These are phyloP conservation scores for thale cress (Arabidopsis thaliana) DNA, from an alignment of 345 rosid genomes.

Conservation along the genomic window DNA sequence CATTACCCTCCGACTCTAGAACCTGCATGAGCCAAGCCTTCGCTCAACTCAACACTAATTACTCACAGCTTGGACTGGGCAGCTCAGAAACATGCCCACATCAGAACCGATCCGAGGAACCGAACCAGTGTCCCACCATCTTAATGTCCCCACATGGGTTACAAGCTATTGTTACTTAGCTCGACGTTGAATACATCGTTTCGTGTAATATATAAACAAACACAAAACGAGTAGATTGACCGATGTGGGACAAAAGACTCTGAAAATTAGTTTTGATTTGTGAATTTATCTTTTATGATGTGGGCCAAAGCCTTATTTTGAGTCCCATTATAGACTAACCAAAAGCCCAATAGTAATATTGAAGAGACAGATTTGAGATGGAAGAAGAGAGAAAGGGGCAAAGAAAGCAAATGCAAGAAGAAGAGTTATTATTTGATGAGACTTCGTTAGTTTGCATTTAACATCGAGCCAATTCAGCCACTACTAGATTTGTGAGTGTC, in stretches of 20 bases:
- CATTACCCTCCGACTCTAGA: constrained; percentile 7
- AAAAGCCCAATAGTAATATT: neutral
- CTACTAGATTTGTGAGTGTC: neutral
- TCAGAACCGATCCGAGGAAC: neutral
- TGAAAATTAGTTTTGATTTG: neutral
- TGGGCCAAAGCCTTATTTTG: neutral
- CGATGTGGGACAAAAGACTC: constrained; percentile 34
- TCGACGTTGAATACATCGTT: neutral
- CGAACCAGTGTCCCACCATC: constrained; percentile 20
- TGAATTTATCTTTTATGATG: neutral
- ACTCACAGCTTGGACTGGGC: constrained; percentile 38
- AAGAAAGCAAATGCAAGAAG: constrained; percentile 27
- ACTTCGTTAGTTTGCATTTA: neutral
- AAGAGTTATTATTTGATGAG: neutral
- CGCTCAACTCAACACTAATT: neutral
- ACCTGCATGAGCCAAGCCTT: neutral
- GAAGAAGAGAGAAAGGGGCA: neutral
- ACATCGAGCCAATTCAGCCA: neutral
- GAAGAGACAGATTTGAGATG: neutral
- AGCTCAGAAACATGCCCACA: neutral
- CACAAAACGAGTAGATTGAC: neutral
- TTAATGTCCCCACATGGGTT: constrained; percentile 31
- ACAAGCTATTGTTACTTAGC: constrained; percentile 29
- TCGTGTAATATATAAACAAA: neutral
- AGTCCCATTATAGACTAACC: neutral